Evolutionary conservation across 768 basidiomycete genomes (phyloP), one percentile per base, ranked within the genome.

Genomic region (Boletales sp.): DNA sequence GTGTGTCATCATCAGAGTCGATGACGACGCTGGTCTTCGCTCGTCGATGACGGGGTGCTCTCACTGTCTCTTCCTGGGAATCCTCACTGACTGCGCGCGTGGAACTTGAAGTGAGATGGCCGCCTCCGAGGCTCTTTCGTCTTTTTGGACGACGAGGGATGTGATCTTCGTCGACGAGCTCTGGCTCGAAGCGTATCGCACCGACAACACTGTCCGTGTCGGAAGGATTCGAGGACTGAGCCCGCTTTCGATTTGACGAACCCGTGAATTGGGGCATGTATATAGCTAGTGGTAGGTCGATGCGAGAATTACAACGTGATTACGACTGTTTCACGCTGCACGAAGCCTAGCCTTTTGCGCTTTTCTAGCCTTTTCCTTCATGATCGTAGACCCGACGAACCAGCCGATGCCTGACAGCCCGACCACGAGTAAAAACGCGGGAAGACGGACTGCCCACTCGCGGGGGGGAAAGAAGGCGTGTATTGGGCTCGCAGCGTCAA

Each of bases 371-470:
- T 84, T 89, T 68, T 93, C 90, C 61, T 82, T 83, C 47, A 84
- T 66, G 48, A 90, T 73, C 5, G 92, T 91, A 10, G 69, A 74
- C 5, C 86, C 89, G n/a, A 95, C 69, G 68, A 97, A 92, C 35
- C 76, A 61, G 11, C 89, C 90, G 36, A 97, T 86, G 11, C 76
- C 84, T n/a, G 83, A 75, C 34, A 97, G 70, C 7, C 94, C 94
- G 9, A 87, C 62, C 6, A 94, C 76, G 8, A 98, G 79, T 43
- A 94, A 72, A 66, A 91, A 80, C 3, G 89, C 86, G 35, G 94
- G 94, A 40, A 97, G 66, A 17, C 88, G 81, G 43, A 97, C 75
- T 10, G 92, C 94, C 92, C 94, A 97, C 74, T 97, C 92, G 43
- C 94, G 76, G 6, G 89, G 65, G 0, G 91, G 95, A 66, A 98